A percentile compares a stretch with the other conserved stretches of the same genome.
Conservation (phyloP, 163 green algal species). For the Scenedesmus sp. region DNA sequence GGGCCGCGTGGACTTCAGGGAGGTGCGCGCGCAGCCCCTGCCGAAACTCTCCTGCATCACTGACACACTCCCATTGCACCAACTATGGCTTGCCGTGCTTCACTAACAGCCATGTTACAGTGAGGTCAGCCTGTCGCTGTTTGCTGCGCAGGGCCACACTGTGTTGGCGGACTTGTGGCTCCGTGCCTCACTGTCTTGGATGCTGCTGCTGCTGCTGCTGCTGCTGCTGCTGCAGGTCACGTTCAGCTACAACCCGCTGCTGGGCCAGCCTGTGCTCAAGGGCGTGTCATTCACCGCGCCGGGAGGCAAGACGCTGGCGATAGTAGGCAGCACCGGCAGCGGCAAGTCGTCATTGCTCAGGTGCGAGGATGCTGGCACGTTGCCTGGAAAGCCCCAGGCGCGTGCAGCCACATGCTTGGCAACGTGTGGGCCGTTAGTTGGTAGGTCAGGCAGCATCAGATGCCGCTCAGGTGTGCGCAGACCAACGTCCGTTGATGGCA, state of each 20-base stretch:
- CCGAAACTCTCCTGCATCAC: background rate
- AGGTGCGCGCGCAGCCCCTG: conserved; percentile 48
- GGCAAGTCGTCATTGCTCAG: conserved; percentile 57
- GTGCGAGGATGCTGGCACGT: background rate
- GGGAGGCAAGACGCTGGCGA: conserved; percentile 66
- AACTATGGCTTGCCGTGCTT: no score
- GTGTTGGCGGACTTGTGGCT: no score
- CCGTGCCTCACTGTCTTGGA: no score
- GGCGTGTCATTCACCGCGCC: conserved; percentile 64
- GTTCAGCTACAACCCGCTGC: conserved; percentile 46
- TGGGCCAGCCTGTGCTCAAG: conserved; percentile 59
- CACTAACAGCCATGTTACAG: no score
- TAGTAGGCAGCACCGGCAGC: conserved; percentile 66
- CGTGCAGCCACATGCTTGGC: background rate
- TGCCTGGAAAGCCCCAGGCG: background rate
- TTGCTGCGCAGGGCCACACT: no score
- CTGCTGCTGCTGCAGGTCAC: conserved; percentile 26
- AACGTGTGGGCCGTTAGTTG: no score
- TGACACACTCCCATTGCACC: background rate
- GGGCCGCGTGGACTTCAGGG: conserved; percentile 64
- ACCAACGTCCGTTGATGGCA: no score
- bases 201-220: no score
- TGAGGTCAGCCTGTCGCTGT: background rate
- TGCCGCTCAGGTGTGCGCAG: no score
- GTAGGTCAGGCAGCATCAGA: no score